These are phyloP conservation scores for Alloteropsis semialata DNA, from an alignment of 176 grass and related monocot species.

Conservation along the genomic window DNA sequence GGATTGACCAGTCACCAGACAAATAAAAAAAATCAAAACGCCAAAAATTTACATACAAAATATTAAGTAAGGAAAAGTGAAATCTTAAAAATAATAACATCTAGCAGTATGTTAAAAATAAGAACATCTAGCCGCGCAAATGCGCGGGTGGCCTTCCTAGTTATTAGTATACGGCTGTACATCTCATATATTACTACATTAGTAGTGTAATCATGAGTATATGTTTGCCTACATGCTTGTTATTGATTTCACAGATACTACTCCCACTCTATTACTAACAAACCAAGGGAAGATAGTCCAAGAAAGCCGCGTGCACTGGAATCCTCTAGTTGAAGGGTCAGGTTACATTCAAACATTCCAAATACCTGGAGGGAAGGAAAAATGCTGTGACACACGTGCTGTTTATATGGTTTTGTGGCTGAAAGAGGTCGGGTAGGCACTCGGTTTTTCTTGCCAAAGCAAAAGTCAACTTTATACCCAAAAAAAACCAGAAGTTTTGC, in stretches of 20 bases:
- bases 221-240: neutral
- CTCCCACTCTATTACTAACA: neutral
- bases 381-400: neutral
- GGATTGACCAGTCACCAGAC: too few species aligned
- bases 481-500: neutral
- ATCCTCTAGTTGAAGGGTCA: neutral
- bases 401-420: neutral
- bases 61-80: too few species aligned
- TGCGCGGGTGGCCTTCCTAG: too few species aligned
- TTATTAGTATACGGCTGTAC: too few species aligned
- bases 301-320: neutral
- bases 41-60: too few species aligned
- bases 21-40: too few species aligned
- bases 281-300: neutral
- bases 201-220: too few species aligned
- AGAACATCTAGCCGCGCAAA: too few species aligned
- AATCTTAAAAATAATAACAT: too few species aligned
- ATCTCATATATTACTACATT: too few species aligned
- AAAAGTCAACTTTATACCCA: neutral
- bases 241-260: too few species aligned
- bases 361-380: neutral
- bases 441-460: neutral
- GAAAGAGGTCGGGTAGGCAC: neutral
- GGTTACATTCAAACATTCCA: neutral
- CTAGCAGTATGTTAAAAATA: too few species aligned